These are phyloP conservation scores for Blastobotrys capitulatus DNA, from an alignment of 1,139 yeast species.

Conservation along the genomic window DNA sequence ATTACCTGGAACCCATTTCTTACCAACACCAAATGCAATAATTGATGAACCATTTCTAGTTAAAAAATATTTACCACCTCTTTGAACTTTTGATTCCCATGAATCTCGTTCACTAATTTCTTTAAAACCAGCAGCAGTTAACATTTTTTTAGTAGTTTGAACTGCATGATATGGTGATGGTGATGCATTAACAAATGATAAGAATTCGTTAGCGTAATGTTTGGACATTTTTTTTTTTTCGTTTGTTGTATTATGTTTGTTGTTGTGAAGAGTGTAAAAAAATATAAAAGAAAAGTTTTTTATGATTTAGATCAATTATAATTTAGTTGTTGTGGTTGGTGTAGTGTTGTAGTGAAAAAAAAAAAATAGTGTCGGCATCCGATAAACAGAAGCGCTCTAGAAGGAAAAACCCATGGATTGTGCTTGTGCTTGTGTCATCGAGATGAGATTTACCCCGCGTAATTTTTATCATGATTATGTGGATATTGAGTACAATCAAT, in stretches of 20 bases:
- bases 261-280: background rate
- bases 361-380: no score
- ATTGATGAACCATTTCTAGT: slow-evolving; percentile 78
- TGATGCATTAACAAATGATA: slow-evolving; percentile 73
- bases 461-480: no score
- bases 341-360: no score
- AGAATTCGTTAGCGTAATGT: slow-evolving; percentile 42
- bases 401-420: no score
- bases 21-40: slow-evolving; percentile 81
- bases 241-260: background rate
- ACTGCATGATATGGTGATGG: slow-evolving; percentile 98
- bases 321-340: no score
- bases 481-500: no score
- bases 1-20: slow-evolving; percentile 67
- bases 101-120: slow-evolving; percentile 69
- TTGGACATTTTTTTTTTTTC: slow-evolving; percentile 3
- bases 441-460: no score
- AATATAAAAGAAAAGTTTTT: background rate
- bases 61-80: slow-evolving; percentile 53
- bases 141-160: slow-evolving; percentile 49
- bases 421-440: no score
- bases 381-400: no score
- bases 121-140: slow-evolving; percentile 57
- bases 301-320: no score
- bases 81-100: slow-evolving; percentile 58